Base-by-base conservation (phyloP, 2,329 filamentous ascomycete species). In the Thelonectria blattea region DNA sequence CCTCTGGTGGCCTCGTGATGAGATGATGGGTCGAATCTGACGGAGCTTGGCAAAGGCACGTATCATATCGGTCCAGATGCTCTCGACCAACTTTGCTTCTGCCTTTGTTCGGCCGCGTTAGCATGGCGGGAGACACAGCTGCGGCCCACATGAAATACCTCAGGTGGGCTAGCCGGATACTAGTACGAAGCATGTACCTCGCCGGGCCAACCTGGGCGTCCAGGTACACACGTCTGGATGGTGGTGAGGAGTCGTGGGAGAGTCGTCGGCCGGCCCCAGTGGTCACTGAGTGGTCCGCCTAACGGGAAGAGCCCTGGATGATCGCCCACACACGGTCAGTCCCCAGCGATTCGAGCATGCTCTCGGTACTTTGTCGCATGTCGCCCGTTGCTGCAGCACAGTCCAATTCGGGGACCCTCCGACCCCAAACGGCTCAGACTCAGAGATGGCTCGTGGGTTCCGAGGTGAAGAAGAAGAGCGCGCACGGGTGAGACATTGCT, bases 261-360 rank as follows among this genome's bases (percentile, higher is more conserved):
- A 30, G 27, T 30, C 5, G 5, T 6, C 5, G 2, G 27, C 2
- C 5, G 5, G 27, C 27, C 27, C 27, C 27, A 30, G 27, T 30
- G n/a, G 58, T 52, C 46, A 30, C 34, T 32, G 49, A 27, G 52
- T 60, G 52, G 52, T 12, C 58, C 58, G 47, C 34, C 58, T 30
- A 60, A 56, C 58, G 58, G 58, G 45, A 47, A 47, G 52, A 52
- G 58, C 48, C 52, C 52, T 60, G 58, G 34, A 39, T 24, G 27
- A 34, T 20, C 15, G 17, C 18, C 17, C 47, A 22, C 18, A 22
- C 42, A 14, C 20, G 42, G 20, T 22, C 42, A 12, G 42, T 46
- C 42, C 15, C 34, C 34, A 37, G 34, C 11, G 34, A 37, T 37
- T 37, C 11, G 15, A 37, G 34, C 34, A 14, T 14, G 7, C 34